Conservation (phyloP, 306 rosid species). For the Neltuma alba region DNA sequence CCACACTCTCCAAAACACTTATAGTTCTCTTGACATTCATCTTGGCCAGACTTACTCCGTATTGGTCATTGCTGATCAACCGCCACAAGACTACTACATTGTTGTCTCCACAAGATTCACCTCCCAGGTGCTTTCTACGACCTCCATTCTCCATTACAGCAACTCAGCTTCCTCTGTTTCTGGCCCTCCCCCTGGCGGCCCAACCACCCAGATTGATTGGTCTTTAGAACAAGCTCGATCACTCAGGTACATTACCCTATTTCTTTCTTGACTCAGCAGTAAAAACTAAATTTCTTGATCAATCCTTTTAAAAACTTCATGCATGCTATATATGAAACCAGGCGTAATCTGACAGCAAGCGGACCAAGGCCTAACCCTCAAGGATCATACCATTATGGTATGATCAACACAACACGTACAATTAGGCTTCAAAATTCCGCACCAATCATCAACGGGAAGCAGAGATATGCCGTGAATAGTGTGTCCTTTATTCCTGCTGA, state of each 20-base stretch:
- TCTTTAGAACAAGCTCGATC: constrained; percentile 83
- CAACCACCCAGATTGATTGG: constrained; percentile 71
- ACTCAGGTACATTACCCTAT: constrained; percentile 51
- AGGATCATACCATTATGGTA: constrained; percentile 87
- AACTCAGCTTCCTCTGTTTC: constrained; percentile 62
- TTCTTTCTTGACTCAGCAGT: background rate
- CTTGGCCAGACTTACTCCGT: constrained; percentile 83
- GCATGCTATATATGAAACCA: constrained; percentile 37
- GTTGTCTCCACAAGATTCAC: constrained; percentile 76
- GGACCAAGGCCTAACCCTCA: constrained; percentile 98
- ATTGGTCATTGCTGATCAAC: constrained; percentile 82
- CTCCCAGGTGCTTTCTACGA: constrained; percentile 55
- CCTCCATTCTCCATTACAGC: constrained; percentile 71
- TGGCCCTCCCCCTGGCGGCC: constrained; percentile 76
- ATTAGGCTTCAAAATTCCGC: constrained; percentile 70
- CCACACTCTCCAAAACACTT: constrained; percentile 76
- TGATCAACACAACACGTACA: constrained; percentile 71
- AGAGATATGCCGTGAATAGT: constrained; percentile 81
- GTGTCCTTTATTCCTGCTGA: constrained; percentile 76
- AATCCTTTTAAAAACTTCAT: constrained; percentile 7
- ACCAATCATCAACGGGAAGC: constrained; percentile 73
- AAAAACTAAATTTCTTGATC: background rate
- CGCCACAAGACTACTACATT: constrained; percentile 68
- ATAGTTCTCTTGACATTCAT: constrained; percentile 82
- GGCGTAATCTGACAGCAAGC: constrained; percentile 86